Evolutionary conservation across 1,284 basidiomycete species (phyloP).

Genomic region (Ceratobasidium papillatum): DNA sequence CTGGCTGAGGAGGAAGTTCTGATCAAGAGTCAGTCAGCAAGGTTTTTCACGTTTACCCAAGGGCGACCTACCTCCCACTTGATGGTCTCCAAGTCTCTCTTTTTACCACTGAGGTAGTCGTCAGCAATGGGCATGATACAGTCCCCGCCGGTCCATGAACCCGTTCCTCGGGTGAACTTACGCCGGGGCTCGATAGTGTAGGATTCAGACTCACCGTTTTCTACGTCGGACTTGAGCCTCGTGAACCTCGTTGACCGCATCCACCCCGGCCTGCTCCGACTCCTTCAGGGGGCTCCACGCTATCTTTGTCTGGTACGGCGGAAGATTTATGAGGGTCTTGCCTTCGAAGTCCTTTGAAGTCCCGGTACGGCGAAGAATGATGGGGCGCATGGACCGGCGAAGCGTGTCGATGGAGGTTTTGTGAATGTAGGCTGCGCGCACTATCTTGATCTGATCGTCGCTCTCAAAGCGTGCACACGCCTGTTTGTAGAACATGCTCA

Average conservation of each 20-base stretch:
- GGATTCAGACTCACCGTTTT: neutral
- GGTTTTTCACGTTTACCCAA: too few relatives aligned
- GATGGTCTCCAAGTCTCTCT: neutral
- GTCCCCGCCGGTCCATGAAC: neutral
- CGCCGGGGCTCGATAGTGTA: neutral
- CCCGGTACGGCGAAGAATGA: slow-evolving; percentile 10
- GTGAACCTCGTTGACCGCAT: slow-evolving; percentile 5
- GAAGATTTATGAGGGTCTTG: neutral
- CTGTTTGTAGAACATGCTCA: neutral
- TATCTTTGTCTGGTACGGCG: neutral
- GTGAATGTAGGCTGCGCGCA: neutral
- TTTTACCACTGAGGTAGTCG: neutral
- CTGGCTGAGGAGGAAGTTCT: slow-evolving; percentile 12
- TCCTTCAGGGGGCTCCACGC: neutral
- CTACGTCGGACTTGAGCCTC: neutral
- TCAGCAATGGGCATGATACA: too few relatives aligned
- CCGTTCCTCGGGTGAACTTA: neutral
- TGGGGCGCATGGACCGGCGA: neutral
- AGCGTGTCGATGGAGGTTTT: neutral
- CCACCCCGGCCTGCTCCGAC: neutral
- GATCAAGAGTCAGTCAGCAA: too few relatives aligned
- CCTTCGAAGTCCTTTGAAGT: neutral
- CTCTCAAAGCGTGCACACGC: neutral
- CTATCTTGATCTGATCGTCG: slow-evolving; percentile 15
- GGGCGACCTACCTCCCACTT: slow-evolving; percentile 10